Evolutionary conservation across 1,284 basidiomycete species (phyloP).

Genomic region (Exobasidium cylindrosporum): DNA sequence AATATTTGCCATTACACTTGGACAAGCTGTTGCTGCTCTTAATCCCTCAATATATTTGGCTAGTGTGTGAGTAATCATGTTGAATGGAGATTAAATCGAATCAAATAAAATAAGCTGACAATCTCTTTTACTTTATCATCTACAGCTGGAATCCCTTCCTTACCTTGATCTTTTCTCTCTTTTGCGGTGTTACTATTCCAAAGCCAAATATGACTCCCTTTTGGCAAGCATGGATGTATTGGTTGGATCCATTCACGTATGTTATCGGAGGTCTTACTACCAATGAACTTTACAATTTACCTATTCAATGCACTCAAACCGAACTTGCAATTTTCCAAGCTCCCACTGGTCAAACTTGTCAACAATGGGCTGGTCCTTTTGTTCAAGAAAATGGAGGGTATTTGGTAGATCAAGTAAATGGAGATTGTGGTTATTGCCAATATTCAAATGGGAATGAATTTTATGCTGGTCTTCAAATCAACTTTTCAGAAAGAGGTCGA

Average conservation of each 20-base stretch:
- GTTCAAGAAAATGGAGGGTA: too few relatives aligned
- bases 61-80: constrained; percentile 35
- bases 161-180: constrained; percentile 18
- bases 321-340: constrained; percentile 68
- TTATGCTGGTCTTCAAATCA: too few relatives aligned
- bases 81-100: constrained; percentile 59
- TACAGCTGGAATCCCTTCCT: constrained; percentile 64
- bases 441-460: too few relatives aligned
- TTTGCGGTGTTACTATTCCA: constrained; percentile 70
- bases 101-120: constrained; percentile 64
- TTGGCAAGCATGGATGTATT: constrained; percentile 43
- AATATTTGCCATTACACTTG: too few relatives aligned
- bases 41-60: too few relatives aligned
- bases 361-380: too few relatives aligned
- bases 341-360: constrained; percentile 73
- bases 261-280: constrained; percentile 62
- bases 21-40: too few relatives aligned
- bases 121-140: constrained; percentile 67
- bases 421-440: too few relatives aligned
- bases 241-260: constrained; percentile 40
- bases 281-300: constrained; percentile 73
- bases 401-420: too few relatives aligned
- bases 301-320: constrained; percentile 66
- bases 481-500: too few relatives aligned
- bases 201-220: constrained; percentile 31